A percentile compares a stretch with the other conserved stretches of the same genome.
Conservation (phyloP, 495 filamentous ascomycete species). For the Podospora appendiculata region DNA sequence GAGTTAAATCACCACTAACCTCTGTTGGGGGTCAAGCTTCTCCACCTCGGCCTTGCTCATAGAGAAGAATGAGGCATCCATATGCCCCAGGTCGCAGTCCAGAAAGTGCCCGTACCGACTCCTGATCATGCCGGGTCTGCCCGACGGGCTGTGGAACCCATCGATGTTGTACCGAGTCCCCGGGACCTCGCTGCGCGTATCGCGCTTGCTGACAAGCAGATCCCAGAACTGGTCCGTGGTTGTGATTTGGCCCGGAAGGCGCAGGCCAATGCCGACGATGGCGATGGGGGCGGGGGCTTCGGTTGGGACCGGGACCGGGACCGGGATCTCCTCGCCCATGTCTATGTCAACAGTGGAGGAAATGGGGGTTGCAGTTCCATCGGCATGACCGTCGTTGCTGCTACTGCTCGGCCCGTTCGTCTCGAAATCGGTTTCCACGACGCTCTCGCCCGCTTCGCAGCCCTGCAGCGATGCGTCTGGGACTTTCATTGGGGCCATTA, state of each 20-base stretch:
- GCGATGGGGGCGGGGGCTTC: conserved; percentile 13
- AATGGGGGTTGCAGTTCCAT: too few species aligned
- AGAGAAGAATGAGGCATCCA: conserved; percentile 32
- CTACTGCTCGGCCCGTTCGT: too few species aligned
- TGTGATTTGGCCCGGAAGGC: conserved; percentile 38
- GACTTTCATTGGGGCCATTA: too few species aligned
- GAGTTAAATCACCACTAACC: not conserved
- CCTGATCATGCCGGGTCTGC: conserved; percentile 6
- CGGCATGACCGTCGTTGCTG: too few species aligned
- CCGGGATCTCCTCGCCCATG: too few species aligned
- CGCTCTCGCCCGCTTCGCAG: too few species aligned
- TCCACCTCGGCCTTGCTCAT: conserved; percentile 33
- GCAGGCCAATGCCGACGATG: conserved; percentile 40
- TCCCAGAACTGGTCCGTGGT: conserved; percentile 32
- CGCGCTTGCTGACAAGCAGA: conserved; percentile 29
- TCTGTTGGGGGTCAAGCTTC: conserved; percentile 44
- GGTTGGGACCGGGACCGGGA: too few species aligned
- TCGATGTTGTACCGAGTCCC: conserved; percentile 29
- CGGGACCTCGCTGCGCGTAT: conserved; percentile 27
- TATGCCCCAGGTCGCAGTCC: conserved; percentile 18
- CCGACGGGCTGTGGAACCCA: conserved; percentile 16
- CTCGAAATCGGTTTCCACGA: too few species aligned
- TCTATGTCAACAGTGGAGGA: too few species aligned
- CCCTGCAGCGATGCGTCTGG: too few species aligned
- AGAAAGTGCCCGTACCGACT: conserved; percentile 18